Conservation (phyloP, 257 asterid genomes). For the Euphrasia confusa region DNA sequence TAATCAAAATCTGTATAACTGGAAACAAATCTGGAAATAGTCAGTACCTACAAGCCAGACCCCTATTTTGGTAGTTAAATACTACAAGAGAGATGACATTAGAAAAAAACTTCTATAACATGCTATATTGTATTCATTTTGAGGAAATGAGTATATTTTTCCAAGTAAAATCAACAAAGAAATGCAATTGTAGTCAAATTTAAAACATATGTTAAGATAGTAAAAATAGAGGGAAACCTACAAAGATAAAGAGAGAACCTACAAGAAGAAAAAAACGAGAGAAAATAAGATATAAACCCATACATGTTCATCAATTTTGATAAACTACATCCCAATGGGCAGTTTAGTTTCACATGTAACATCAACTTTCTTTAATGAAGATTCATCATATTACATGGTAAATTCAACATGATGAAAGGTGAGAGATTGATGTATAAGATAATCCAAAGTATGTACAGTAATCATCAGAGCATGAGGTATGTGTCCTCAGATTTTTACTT, state of each 20-base stretch:
- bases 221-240: too few relatives aligned
- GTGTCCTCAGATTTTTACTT: neutral
- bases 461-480: neutral
- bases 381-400: slow-evolving; percentile 17
- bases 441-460: neutral
- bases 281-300: neutral
- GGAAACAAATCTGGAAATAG: neutral
- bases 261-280: too few relatives aligned
- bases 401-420: neutral
- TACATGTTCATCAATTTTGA: slow-evolving; percentile 5
- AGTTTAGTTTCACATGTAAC: slow-evolving; percentile 2
- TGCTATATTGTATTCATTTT: neutral
- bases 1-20: neutral
- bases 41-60: slow-evolving; percentile 8
- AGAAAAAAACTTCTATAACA: neutral
- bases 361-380: neutral
- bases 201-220: too few relatives aligned
- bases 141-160: neutral
- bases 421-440: neutral
- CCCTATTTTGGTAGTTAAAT: slow-evolving; percentile 3
- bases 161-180: neutral
- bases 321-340: slow-evolving; percentile 3
- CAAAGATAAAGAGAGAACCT: too few relatives aligned
- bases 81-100: neutral
- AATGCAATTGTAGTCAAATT: too few relatives aligned